A percentile compares a stretch with the other conserved stretches of the same genome.
phyloP scores from a whole-genome alignment of 1,284 basidiomycete genomes.

The Puccinia horiana region DNA sequence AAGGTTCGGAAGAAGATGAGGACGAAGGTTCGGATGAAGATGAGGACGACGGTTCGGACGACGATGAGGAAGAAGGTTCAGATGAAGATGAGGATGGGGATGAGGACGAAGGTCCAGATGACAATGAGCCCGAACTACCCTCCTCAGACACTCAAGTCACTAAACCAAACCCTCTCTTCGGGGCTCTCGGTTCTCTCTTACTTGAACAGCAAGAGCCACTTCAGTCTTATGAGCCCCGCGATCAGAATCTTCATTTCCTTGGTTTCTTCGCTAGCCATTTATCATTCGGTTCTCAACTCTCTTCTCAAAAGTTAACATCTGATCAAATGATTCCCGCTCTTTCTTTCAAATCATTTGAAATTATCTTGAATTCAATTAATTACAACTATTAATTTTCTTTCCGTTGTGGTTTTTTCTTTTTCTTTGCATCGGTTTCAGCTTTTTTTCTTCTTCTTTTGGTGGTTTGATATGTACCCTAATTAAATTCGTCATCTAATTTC shows the following conservation, averaged over 20 bases:
- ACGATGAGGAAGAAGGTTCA: too few species aligned
- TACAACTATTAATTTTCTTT: neutral
- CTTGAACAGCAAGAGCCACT: neutral
- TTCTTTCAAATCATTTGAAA: neutral
- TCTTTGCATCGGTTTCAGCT: neutral
- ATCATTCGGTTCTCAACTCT: neutral
- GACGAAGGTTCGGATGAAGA: neutral
- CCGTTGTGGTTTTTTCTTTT: neutral
- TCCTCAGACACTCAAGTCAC: neutral
- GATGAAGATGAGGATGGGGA: neutral
- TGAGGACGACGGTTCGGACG: too few species aligned
- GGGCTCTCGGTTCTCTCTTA: conserved; percentile 10
- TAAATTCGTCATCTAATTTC: too few species aligned
- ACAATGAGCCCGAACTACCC: neutral
- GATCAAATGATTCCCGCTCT: neutral
- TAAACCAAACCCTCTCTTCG: neutral
- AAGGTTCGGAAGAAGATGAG: neutral
- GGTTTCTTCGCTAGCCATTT: neutral
- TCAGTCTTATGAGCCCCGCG: neutral
- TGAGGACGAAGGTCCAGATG: neutral
- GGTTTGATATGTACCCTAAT: too few species aligned
- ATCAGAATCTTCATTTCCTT: neutral
- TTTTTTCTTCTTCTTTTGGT: neutral
- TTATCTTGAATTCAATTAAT: neutral
- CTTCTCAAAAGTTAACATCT: neutral